Evolutionary conservation across 257 asterid species (phyloP).

Genomic region (Penstemon eatonii): DNA sequence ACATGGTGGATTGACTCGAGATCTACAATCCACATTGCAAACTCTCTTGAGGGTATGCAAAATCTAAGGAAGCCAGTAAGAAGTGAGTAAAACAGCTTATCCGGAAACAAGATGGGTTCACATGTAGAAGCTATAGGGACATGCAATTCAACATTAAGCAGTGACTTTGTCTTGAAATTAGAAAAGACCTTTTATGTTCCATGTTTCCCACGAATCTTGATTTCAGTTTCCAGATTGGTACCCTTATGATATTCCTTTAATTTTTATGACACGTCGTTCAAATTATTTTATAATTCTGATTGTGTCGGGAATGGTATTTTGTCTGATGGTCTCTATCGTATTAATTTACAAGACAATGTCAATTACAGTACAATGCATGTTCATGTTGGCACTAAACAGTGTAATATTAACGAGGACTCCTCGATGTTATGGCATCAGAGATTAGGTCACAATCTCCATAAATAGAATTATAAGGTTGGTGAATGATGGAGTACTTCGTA

Average conservation of each 20-base stretch:
- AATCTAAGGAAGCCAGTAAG: background rate
- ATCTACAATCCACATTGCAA: no score
- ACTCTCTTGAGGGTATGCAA: background rate
- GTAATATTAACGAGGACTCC: no score
- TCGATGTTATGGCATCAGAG: no score
- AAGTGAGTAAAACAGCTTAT: background rate
- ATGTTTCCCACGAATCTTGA: background rate
- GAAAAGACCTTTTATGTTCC: background rate
- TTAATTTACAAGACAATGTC: background rate
- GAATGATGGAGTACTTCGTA: no score
- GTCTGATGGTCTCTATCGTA: background rate
- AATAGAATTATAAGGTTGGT: no score
- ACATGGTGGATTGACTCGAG: no score
- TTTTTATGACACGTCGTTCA: background rate
- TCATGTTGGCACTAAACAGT: background rate
- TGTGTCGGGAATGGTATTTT: background rate
- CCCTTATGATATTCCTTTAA: background rate
- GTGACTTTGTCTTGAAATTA: background rate
- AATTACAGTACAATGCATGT: slow-evolving; percentile 8
- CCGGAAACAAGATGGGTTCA: background rate
- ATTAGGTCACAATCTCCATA: no score
- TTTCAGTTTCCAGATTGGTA: background rate
- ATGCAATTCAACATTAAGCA: background rate
- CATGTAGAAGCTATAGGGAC: background rate
- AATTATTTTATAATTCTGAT: background rate